Evolutionary conservation across 1,139 yeast genomes (phyloP).

Genomic region (Insectozyma bohioensis): DNA sequence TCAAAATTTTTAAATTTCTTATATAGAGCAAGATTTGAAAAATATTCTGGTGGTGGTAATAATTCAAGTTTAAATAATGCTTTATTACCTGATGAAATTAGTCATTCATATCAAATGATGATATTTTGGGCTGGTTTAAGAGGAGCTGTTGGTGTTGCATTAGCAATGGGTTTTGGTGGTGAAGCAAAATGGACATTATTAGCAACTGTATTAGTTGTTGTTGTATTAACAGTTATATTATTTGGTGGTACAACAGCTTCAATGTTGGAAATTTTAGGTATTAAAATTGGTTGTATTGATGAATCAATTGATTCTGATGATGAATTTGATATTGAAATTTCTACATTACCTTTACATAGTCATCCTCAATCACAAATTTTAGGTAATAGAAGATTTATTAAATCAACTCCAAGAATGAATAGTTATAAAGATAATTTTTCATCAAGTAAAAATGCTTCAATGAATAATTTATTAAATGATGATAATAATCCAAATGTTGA

Average conservation of each 20-base stretch:
- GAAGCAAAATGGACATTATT: constrained; percentile 85
- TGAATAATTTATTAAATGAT: constrained; percentile 9
- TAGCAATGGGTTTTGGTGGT: constrained; percentile 97
- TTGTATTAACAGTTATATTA: constrained; percentile 90
- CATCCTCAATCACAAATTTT: constrained; percentile 16
- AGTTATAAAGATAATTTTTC: constrained; percentile 12
- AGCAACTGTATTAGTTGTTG: constrained; percentile 95
- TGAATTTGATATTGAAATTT: constrained; percentile 90
- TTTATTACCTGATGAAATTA: constrained; percentile 78
- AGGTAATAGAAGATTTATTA: constrained; percentile 36
- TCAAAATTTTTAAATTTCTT: constrained; percentile 83
- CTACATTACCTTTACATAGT: constrained; percentile 39
- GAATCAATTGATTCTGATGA: constrained; percentile 80
- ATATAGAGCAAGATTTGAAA: constrained; percentile 54
- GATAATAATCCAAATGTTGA: constrained; percentile 14
- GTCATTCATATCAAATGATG: constrained; percentile 97
- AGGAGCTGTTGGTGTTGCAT: constrained; percentile 99
- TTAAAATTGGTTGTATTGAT: constrained; percentile 86
- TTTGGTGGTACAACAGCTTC: constrained; percentile 99
- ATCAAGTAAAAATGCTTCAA: constrained; percentile 7
- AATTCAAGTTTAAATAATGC: constrained; percentile 15
- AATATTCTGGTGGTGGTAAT: constrained; percentile 30
- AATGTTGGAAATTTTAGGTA: constrained; percentile 92
- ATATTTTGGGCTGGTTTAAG: constrained; percentile 99
- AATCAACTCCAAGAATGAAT: constrained; percentile 8